These are phyloP conservation scores for Sphaerulina populicola DNA, from an alignment of 2,329 filamentous ascomycete genomes.

Conservation along the genomic window DNA sequence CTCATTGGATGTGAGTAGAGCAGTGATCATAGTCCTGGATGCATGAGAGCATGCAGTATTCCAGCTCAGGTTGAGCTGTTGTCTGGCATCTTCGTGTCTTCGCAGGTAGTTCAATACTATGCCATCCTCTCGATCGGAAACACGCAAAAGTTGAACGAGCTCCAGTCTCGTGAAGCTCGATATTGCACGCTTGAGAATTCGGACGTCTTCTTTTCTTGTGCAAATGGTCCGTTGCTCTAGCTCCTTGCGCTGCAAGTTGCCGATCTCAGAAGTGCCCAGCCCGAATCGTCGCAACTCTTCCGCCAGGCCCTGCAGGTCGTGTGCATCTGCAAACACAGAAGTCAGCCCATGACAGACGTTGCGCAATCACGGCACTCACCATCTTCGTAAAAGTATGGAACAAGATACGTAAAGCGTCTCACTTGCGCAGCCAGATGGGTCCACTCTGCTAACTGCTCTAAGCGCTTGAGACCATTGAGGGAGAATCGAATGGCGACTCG, in stretches of 20 bases:
- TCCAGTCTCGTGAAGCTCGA: conserved; percentile 53
- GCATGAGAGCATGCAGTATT: conserved; percentile 55
- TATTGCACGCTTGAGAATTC: conserved; percentile 48
- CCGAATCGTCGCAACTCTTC: conserved; percentile 16
- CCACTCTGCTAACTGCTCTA: conserved; percentile 44
- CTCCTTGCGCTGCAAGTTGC: conserved; percentile 39
- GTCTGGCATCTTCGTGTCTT: conserved; percentile 36
- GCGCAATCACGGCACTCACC: conserved; percentile 30
- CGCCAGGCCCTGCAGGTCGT: conserved; percentile 14
- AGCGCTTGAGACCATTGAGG: conserved; percentile 41
- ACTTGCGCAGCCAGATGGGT: conserved; percentile 47
- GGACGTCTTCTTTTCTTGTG: conserved; percentile 44
- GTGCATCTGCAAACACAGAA: conserved; percentile 6
- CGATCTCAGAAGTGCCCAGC: conserved; percentile 14
- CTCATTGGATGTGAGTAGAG: conserved; percentile 49
- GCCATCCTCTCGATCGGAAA: conserved; percentile 53
- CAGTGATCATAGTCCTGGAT: conserved; percentile 50
- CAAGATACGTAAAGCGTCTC: conserved; percentile 53
- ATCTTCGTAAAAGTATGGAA: conserved; percentile 51
- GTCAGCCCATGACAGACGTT: background rate
- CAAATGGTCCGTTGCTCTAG: conserved; percentile 47
- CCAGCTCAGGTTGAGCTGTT: conserved; percentile 51
- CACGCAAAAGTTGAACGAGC: conserved; percentile 55
- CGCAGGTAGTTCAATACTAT: conserved; percentile 45
- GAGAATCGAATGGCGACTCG: conserved; percentile 47